A percentile compares a stretch with the other conserved stretches of the same genome.
Evolutionary conservation across 306 rosid genomes (phyloP).

Genomic region (Psophocarpus tetragonolobus): DNA sequence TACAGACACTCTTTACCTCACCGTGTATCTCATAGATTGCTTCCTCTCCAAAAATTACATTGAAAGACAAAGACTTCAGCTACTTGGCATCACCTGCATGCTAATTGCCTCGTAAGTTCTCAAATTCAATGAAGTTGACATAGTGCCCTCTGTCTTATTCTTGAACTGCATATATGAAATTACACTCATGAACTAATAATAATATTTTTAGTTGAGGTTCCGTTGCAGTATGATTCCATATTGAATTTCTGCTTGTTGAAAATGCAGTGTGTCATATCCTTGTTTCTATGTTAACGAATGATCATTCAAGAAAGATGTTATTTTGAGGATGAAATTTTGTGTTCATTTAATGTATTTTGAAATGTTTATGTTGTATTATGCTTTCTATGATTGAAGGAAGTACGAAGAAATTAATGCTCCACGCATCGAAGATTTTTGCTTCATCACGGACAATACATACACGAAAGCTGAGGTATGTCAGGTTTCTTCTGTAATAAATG

Average conservation of each 20-base stretch:
- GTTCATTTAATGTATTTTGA: slow-evolving; percentile 1
- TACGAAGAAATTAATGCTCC: slow-evolving; percentile 92
- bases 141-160: not conserved
- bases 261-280: not conserved
- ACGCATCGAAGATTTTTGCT: slow-evolving; percentile 82
- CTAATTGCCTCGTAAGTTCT: slow-evolving; percentile 86
- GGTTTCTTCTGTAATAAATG: slow-evolving; percentile 23
- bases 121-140: slow-evolving; percentile 25
- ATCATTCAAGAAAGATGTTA: slow-evolving; percentile 8
- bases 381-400: slow-evolving; percentile 57
- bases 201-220: not conserved
- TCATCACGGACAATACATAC: slow-evolving; percentile 90
- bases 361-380: slow-evolving; percentile 19
- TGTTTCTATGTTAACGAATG: not conserved
- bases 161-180: not conserved
- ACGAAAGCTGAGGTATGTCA: slow-evolving; percentile 68
- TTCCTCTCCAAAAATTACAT: slow-evolving; percentile 75
- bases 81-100: slow-evolving; percentile 96
- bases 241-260: not conserved
- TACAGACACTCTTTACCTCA: slow-evolving; percentile 81
- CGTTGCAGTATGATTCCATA: not conserved
- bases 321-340: slow-evolving; percentile 9
- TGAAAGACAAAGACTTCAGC: slow-evolving; percentile 78
- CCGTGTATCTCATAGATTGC: slow-evolving; percentile 80
- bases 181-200: not conserved